phyloP scores from a whole-genome alignment of 352 stramenopile genomes.

The Phytophthora foliorum region DNA sequence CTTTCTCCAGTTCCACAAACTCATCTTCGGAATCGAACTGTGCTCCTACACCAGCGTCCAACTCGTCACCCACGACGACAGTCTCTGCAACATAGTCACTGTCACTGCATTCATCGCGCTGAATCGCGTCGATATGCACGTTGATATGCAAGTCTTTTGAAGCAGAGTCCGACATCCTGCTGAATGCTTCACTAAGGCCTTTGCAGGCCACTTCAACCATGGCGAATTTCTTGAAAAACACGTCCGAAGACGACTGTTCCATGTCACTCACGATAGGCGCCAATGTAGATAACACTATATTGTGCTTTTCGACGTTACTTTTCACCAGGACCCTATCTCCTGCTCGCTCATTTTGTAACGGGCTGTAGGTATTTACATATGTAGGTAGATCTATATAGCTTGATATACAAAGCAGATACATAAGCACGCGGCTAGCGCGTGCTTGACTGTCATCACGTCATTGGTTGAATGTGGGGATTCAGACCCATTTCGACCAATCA shows the following conservation, averaged over 20 bases:
- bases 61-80: neutral
- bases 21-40: neutral
- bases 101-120: neutral
- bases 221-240: conserved; percentile 15
- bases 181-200: neutral
- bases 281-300: conserved; percentile 3
- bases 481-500: too few relatives aligned
- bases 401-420: too few relatives aligned
- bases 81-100: neutral
- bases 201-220: conserved; percentile 13
- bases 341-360: neutral
- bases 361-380: too few relatives aligned
- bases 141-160: too few relatives aligned
- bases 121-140: neutral
- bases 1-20: conserved; percentile 1
- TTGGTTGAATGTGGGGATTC: too few relatives aligned
- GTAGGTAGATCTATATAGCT: too few relatives aligned
- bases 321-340: neutral
- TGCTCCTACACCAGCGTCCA: neutral
- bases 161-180: neutral
- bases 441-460: too few relatives aligned
- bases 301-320: conserved; percentile 16
- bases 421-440: too few relatives aligned
- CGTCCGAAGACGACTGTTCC: conserved; percentile 12
- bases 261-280: conserved; percentile 5